A percentile compares a stretch with the other conserved stretches of the same genome.
Conservation (phyloP, 768 basidiomycete species). For the Coprinopsis sp. region DNA sequence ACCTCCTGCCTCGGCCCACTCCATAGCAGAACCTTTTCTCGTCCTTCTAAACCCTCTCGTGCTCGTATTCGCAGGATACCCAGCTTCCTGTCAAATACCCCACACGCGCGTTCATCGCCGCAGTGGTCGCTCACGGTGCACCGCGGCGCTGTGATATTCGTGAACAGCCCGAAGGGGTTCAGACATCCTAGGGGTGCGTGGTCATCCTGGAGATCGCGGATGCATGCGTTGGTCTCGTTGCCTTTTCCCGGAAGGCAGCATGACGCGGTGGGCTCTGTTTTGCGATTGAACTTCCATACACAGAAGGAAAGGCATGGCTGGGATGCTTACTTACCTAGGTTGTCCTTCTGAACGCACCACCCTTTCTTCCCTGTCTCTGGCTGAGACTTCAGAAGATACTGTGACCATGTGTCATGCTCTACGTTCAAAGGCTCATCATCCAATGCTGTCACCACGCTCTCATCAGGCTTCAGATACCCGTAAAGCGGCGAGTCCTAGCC, state of each 20-base stretch:
- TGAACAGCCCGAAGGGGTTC: slow-evolving; percentile 53
- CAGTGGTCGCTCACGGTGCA: slow-evolving; percentile 39
- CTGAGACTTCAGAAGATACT: neutral
- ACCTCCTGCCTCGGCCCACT: slow-evolving; percentile 65
- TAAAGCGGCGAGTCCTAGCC: slow-evolving; percentile 57
- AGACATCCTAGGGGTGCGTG: slow-evolving; percentile 40
- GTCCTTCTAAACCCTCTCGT: slow-evolving; percentile 13
- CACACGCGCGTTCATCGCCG: slow-evolving; percentile 38
- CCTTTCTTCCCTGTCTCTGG: slow-evolving; percentile 2
- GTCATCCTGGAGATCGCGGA: slow-evolving; percentile 38
- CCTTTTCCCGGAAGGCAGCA: slow-evolving; percentile 2
- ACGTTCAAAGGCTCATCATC: slow-evolving; percentile 61
- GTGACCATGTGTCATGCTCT: slow-evolving; percentile 10
- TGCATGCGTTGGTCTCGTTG: slow-evolving; percentile 21
- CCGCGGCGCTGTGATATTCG: slow-evolving; percentile 27
- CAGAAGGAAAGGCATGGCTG: neutral
- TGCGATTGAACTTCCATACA: neutral
- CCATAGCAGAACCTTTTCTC: slow-evolving; percentile 57
- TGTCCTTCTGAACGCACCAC: slow-evolving; percentile 11
- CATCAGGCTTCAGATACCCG: slow-evolving; percentile 48
- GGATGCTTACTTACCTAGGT: slow-evolving; percentile 5
- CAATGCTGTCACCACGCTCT: slow-evolving; percentile 52
- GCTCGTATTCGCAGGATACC: slow-evolving; percentile 56
- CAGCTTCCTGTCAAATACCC: slow-evolving; percentile 44
- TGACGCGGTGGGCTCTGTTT: neutral